Percentiles rank a stretch among this genome's conserved stretches.
These are phyloP conservation scores for Colletotrichum graminicola DNA, from an alignment of 2,329 filamentous ascomycete genomes.

Conservation along the genomic window DNA sequence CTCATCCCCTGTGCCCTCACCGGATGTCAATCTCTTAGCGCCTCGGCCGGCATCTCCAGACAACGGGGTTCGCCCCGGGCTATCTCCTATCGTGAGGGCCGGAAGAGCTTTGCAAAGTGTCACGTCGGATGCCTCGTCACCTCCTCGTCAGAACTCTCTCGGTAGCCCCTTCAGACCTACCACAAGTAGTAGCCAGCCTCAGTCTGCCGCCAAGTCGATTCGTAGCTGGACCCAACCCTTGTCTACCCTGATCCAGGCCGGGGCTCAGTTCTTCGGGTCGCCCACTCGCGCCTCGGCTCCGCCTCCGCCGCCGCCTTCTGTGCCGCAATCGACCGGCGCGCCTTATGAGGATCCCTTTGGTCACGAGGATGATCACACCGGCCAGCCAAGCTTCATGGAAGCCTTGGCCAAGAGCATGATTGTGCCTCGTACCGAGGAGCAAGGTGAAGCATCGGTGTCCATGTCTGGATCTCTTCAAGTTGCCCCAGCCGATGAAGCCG, in stretches of 20 bases:
- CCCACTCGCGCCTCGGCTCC: slow-evolving; percentile 20
- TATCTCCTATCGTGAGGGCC: slow-evolving; percentile 71
- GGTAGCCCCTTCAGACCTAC: slow-evolving; percentile 66
- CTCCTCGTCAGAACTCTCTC: slow-evolving; percentile 62
- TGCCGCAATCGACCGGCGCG: slow-evolving; percentile 33
- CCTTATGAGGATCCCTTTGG: slow-evolving; percentile 50
- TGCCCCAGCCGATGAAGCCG: slow-evolving; percentile 47
- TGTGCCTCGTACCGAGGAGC: slow-evolving; percentile 13
- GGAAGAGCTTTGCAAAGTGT: slow-evolving; percentile 69
- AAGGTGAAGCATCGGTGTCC: slow-evolving; percentile 14
- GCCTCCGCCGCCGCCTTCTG: slow-evolving; percentile 21
- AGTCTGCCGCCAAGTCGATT: slow-evolving; percentile 32
- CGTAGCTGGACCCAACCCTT: slow-evolving; percentile 40
- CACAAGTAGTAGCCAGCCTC: slow-evolving; percentile 36
- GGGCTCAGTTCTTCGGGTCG: slow-evolving; percentile 41
- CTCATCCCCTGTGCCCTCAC: slow-evolving; percentile 51
- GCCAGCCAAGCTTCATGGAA: slow-evolving; percentile 51
- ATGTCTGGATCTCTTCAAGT: slow-evolving; percentile 32
- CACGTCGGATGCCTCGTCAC: slow-evolving; percentile 70
- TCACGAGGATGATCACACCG: slow-evolving; percentile 45
- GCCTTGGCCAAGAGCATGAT: slow-evolving; percentile 48
- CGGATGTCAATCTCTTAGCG: slow-evolving; percentile 38
- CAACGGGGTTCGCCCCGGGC: slow-evolving; percentile 55
- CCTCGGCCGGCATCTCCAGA: slow-evolving; percentile 43
- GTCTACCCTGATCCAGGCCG: slow-evolving; percentile 39